Evolutionary conservation across 2,329 filamentous ascomycete genomes (phyloP).

Genomic region (Nothophoma quercina): DNA sequence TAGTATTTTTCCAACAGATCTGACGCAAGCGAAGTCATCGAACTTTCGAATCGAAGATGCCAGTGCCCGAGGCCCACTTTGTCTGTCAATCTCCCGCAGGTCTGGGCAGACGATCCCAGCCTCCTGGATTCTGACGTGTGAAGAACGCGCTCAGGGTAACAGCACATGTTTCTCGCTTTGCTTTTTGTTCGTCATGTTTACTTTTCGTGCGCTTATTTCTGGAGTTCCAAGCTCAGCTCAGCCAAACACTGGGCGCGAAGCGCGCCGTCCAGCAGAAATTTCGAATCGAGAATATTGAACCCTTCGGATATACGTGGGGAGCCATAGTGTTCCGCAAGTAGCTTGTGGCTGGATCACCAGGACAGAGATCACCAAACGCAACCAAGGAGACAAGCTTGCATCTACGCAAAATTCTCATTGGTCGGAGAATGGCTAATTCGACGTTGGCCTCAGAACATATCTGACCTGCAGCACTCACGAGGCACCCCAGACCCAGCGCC

Average conservation of each 20-base stretch:
- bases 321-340: conserved; percentile 11
- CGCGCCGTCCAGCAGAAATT: neutral
- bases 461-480: conserved; percentile 7
- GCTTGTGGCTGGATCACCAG: conserved; percentile 18
- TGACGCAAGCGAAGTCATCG: conserved; percentile 1
- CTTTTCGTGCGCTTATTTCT: neutral
- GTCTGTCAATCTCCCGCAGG: conserved; percentile 13
- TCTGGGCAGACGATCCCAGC: conserved; percentile 4
- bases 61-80: conserved; percentile 6
- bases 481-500: conserved; percentile 3
- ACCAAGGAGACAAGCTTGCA: neutral
- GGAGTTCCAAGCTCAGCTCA: neutral
- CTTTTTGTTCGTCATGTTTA: neutral
- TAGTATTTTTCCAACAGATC: neutral
- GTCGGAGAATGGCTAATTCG: neutral
- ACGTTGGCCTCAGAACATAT: neutral
- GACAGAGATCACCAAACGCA: conserved; percentile 3
- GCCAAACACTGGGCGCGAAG: conserved; percentile 6
- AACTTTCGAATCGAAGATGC: conserved; percentile 6
- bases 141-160: neutral
- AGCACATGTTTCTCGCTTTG: neutral
- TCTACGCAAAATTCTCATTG: neutral
- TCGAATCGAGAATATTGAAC: neutral
- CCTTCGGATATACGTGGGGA: conserved; percentile 19
- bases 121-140: conserved; percentile 3